A percentile compares a stretch with the other conserved stretches of the same genome.
Evolutionary conservation across 2,329 filamentous ascomycete genomes (phyloP).

Genomic region (Cyanodermella asteris): DNA sequence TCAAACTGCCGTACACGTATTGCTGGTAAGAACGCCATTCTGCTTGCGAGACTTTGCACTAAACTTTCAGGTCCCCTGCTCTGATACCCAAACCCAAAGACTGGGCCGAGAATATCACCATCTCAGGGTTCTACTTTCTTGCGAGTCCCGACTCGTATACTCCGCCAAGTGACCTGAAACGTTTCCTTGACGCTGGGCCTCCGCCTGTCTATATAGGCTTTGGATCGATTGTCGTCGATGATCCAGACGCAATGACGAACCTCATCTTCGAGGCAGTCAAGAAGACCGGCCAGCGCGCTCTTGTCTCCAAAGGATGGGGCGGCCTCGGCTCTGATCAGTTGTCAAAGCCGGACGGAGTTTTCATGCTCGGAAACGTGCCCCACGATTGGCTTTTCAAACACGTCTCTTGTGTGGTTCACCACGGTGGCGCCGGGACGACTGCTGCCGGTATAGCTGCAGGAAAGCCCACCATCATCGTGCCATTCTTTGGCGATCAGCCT

Average conservation of each 20-base stretch:
- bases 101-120: constrained; percentile 49
- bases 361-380: constrained; percentile 66
- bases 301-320: constrained; percentile 78
- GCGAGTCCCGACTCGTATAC: constrained; percentile 43
- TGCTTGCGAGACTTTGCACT: constrained; percentile 3
- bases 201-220: constrained; percentile 68
- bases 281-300: constrained; percentile 46
- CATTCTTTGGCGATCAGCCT: constrained; percentile 70
- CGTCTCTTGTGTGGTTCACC: constrained; percentile 66
- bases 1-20: constrained; percentile 71
- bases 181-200: constrained; percentile 45
- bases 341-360: constrained; percentile 51
- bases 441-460: constrained; percentile 67
- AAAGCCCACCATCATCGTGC: constrained; percentile 60
- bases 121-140: constrained; percentile 60
- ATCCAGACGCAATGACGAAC: constrained; percentile 47
- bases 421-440: constrained; percentile 73
- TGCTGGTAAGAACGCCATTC: constrained; percentile 38
- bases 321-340: constrained; percentile 53
- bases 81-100: constrained; percentile 60
- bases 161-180: constrained; percentile 40
- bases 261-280: constrained; percentile 51
- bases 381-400: constrained; percentile 77
- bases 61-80: constrained; percentile 35
- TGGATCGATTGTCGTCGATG: constrained; percentile 61